Evolutionary conservation across 2,329 filamentous ascomycete genomes (phyloP).

Genomic region (Monilinia laxa): DNA sequence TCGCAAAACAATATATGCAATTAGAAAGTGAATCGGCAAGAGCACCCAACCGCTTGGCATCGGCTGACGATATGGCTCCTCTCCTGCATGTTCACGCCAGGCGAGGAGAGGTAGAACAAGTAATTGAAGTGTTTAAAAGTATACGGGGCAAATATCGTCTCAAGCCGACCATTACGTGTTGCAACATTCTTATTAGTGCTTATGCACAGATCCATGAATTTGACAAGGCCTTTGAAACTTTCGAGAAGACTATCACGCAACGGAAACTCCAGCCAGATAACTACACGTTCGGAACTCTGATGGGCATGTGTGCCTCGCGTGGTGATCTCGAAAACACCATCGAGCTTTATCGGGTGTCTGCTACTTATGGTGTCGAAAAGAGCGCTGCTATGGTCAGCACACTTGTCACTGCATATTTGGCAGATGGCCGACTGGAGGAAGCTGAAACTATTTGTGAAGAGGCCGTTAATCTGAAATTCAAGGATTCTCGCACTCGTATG

Average conservation of each 20-base stretch:
- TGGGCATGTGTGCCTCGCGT: conserved; percentile 66
- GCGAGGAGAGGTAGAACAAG: conserved; percentile 60
- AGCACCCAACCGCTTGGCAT: conserved; percentile 14
- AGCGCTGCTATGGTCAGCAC: conserved; percentile 59
- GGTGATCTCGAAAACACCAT: conserved; percentile 73
- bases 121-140: conserved; percentile 60
- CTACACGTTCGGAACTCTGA: conserved; percentile 69
- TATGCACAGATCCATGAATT: conserved; percentile 66
- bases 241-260: conserved; percentile 56
- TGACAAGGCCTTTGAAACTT: conserved; percentile 61
- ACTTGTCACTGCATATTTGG: conserved; percentile 67
- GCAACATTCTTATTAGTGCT: conserved; percentile 76
- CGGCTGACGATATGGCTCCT: conserved; percentile 46
- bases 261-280: conserved; percentile 54
- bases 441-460: conserved; percentile 60
- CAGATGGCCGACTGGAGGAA: conserved; percentile 52
- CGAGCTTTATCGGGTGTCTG: conserved; percentile 63
- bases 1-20: conserved; percentile 28
- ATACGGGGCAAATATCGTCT: conserved; percentile 57
- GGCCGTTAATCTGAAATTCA: conserved; percentile 51
- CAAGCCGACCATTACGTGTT: conserved; percentile 59
- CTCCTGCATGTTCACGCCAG: conserved; percentile 71
- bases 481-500: conserved; percentile 58
- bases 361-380: conserved; percentile 51
- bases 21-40: not conserved